Evolutionary conservation across 75 land plant genomes (phyloP).

Genomic region (Ceratopteris richardii): DNA sequence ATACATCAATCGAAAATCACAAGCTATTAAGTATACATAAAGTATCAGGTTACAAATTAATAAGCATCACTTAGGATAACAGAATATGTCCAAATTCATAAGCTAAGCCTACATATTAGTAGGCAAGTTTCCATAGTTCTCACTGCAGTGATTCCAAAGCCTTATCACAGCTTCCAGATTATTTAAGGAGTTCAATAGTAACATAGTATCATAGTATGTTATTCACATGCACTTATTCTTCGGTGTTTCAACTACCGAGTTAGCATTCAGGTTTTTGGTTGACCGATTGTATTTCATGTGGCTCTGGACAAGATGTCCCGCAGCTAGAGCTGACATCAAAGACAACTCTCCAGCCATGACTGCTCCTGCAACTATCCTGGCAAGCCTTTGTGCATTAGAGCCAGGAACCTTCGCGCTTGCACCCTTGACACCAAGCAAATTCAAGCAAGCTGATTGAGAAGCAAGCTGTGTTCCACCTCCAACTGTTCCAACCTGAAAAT

Average conservation of each 20-base stretch:
- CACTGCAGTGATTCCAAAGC: no score
- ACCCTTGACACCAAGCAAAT: slow-evolving; percentile 81
- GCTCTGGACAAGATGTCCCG: slow-evolving; percentile 79
- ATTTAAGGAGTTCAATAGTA: no score
- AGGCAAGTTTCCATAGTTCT: no score
- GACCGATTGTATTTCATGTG: slow-evolving; percentile 91
- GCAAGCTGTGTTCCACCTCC: slow-evolving; percentile 87
- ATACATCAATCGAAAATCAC: no score
- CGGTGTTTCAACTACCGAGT: background rate
- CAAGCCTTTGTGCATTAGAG: slow-evolving; percentile 49
- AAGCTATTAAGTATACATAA: no score
- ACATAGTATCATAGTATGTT: no score
- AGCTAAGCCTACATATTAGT: no score
- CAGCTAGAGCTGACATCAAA: slow-evolving; percentile 85
- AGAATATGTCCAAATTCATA: no score
- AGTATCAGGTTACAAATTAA: no score
- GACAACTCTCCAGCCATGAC: slow-evolving; percentile 83
- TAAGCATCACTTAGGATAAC: no score
- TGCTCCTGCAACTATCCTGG: slow-evolving; percentile 69
- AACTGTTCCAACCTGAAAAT: slow-evolving; percentile 69
- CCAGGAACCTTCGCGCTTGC: slow-evolving; percentile 55
- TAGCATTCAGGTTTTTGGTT: slow-evolving; percentile 20
- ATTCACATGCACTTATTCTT: no score
- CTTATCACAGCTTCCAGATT: no score
- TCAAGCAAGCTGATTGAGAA: slow-evolving; percentile 75